These are phyloP conservation scores for Plantago major DNA, from an alignment of 257 asterid species.

Conservation along the genomic window DNA sequence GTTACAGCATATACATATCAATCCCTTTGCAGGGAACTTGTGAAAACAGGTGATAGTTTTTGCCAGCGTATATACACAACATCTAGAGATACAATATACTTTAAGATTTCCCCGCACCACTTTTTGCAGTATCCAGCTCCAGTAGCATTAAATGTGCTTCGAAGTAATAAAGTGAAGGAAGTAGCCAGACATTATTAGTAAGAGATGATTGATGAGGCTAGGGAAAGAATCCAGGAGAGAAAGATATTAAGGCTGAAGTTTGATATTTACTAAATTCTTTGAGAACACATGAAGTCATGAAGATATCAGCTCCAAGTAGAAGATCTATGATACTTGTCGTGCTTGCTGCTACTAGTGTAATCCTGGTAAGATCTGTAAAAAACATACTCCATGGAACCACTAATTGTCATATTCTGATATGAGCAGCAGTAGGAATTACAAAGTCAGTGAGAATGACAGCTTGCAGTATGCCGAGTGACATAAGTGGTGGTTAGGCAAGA, in stretches of 20 bases:
- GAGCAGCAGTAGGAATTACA: slow-evolving; percentile 38
- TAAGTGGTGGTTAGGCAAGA: slow-evolving; percentile 40
- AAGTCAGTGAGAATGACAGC: slow-evolving; percentile 61
- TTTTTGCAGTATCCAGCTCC: neutral
- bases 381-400: slow-evolving; percentile 20
- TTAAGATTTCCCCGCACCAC: neutral
- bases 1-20: neutral
- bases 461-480: slow-evolving; percentile 45
- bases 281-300: slow-evolving; percentile 56
- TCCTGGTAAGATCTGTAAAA: slow-evolving; percentile 46
- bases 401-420: neutral
- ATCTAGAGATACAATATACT: neutral
- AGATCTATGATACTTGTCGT: slow-evolving; percentile 56
- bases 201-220: slow-evolving; percentile 5
- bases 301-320: slow-evolving; percentile 48
- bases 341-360: slow-evolving; percentile 69
- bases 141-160: neutral
- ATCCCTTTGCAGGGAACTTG: neutral
- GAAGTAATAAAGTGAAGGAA: slow-evolving; percentile 7
- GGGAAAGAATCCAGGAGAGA: slow-evolving; percentile 2
- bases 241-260: slow-evolving; percentile 26
- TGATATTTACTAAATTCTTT: slow-evolving; percentile 50
- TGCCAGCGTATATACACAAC: neutral
- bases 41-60: neutral
- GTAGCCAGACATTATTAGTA: slow-evolving; percentile 4